Base-by-base conservation (phyloP, 345 rosid species). In the Aegle marmelos region DNA sequence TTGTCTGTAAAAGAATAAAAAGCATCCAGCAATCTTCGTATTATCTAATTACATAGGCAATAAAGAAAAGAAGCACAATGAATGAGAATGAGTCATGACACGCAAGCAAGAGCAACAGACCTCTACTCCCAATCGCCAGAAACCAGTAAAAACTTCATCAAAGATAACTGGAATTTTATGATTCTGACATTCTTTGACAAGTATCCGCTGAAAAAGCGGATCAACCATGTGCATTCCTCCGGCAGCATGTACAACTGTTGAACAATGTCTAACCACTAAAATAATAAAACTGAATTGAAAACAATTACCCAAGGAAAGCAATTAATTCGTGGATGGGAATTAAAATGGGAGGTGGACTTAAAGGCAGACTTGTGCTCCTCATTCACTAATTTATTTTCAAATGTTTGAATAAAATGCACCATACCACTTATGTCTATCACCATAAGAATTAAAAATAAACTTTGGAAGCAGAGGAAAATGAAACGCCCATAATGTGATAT, bases 201-300 rank as follows among this genome's bases (percentile, higher is more conserved):
- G 94, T 77, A 88, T 84, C 77, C 94, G 85, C 82, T 96, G 99
- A 81, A 91, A 96, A 75, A 96, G 97, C 31, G 98, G 99, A 88
- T 96, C 98, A 81, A 96, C 84, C 97, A 94, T 90, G 78, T 87
- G 92, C 99, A 96, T 96, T 74, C 99, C 99, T 79, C 97, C 99
- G 83, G 99, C 85, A 75, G 86, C 99, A 85, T 92, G 98, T 79
- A 96, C 84, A 73, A 96, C 99, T 96, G 80, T 74, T 86, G 56
- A 80, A 71, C 33, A 79, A 77, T 45, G 73, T 25, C 58, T 53
- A 73, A 76, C 77, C 39, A 77, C 31, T 7, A 21, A n/a, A 70
- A 72, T n/a, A 2, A 41, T 22, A 11, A 10, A 28, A 11, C 33
- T 24, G 68, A 53, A 30, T 53, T 66, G 28, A 9, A 71, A 50